Evolutionary conservation across 495 filamentous ascomycete species (phyloP).

Genomic region (Amorphotheca resinae): DNA sequence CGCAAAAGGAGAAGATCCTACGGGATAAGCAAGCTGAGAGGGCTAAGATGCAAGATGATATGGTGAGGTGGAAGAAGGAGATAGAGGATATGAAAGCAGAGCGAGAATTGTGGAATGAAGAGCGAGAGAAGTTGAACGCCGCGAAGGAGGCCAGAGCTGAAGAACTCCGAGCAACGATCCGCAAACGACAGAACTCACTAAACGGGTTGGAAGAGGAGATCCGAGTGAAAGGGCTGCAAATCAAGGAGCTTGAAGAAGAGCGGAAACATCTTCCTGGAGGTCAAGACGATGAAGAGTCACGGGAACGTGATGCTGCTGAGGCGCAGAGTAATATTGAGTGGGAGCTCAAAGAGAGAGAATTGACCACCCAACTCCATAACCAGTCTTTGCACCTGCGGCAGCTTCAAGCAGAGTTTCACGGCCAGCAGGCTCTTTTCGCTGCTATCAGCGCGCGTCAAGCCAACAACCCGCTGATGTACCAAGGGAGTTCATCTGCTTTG

Average conservation of each 20-base stretch:
- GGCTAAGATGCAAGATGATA: conserved; percentile 40
- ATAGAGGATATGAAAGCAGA: conserved; percentile 35
- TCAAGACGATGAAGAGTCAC: conserved; percentile 42
- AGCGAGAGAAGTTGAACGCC: conserved; percentile 31
- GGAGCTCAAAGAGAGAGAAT: conserved; percentile 12
- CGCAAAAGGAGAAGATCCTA: conserved; percentile 67
- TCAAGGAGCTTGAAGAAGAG: conserved; percentile 42
- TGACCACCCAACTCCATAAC: conserved; percentile 5
- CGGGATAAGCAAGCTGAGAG: conserved; percentile 61
- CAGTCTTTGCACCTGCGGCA: conserved; percentile 1
- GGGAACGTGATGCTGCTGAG: conserved; percentile 28
- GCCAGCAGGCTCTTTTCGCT: not conserved
- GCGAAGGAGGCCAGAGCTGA: conserved; percentile 22
- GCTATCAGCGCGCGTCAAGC: conserved; percentile 11
- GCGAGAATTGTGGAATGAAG: conserved; percentile 27
- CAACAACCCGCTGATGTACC: conserved; percentile 21
- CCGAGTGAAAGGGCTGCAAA: conserved; percentile 25
- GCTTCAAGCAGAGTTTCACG: conserved; percentile 7
- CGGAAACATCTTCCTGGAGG: conserved; percentile 36
- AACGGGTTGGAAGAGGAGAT: conserved; percentile 28
- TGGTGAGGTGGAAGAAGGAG: conserved; percentile 42
- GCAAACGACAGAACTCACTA: conserved; percentile 11
- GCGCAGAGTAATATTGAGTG: conserved; percentile 16
- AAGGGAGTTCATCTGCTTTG: conserved; percentile 32
- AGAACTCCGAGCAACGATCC: conserved; percentile 13